Evolutionary conservation across 495 filamentous ascomycete species (phyloP), one percentile per base, ranked within the genome.

Genomic region (Aspergillus wentii): DNA sequence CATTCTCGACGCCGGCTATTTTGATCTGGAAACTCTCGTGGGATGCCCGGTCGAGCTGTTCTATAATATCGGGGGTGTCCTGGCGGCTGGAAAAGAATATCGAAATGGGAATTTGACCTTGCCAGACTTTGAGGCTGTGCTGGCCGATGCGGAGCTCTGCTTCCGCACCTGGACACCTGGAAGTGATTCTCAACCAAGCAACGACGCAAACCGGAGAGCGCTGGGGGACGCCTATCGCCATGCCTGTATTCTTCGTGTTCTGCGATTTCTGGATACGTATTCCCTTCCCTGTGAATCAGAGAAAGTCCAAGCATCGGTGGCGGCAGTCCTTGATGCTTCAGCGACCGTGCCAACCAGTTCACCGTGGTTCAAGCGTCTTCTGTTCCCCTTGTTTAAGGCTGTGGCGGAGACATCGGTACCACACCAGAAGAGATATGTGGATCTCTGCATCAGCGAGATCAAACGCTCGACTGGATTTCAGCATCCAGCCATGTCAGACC

Each of bases 371-470:
- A 33, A 33, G 11, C 31, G 31, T 3, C 17, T 33, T 5, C 8
- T 30, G 9, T 32, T 33, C 15, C 29, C 38, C 5, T 16, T 32
- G 9, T 40, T 40, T 23, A 18, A 32, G n/a, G 38, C 38, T 14
- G 38, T 25, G 3, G 17, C 28, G 10, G 38, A 40, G 17, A 40
- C 28, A 10, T 20, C 38, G 11, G 17, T 30, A 8, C 28, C 38
- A 20, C 38, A 33, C 22, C 38, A 40, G 17, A 40, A 20, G 17
- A 18, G 29, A 16, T 40, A 40, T 33, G 38, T 30, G 11, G 29
- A 30, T 22, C 19, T 28, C 14, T 40, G 38, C 28, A 40, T 40
- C 19, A 21, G 13, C 17, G 38, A 40, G 38, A 40, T 40, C 27
- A 40, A 40, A 15, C 15, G 17, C 8, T 6, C 38, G 9, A 40